Evolutionary conservation across 148 eudicot genomes (phyloP).

Genomic region (Nyssa sinensis): DNA sequence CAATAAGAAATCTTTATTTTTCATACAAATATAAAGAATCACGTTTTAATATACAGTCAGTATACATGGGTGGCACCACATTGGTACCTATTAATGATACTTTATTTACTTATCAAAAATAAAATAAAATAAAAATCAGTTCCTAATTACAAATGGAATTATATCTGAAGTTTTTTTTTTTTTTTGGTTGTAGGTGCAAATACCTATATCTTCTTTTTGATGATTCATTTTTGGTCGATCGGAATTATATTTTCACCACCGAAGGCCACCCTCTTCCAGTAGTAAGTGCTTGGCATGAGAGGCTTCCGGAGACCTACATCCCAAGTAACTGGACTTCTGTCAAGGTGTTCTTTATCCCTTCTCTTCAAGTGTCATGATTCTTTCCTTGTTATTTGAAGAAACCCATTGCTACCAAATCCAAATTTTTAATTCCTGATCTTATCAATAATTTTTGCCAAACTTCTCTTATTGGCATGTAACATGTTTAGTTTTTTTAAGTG

Average conservation of each 20-base stretch:
- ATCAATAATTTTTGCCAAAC: not conserved
- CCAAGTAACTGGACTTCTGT: constrained; percentile 57
- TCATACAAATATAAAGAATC: not conserved
- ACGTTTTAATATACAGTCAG: too few relatives aligned
- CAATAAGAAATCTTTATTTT: too few relatives aligned
- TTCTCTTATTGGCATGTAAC: too few relatives aligned
- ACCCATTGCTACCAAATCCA: not conserved
- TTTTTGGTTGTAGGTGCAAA: constrained; percentile 85
- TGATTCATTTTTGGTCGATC: constrained; percentile 71
- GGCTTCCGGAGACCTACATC: constrained; percentile 67
- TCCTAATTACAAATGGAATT: not conserved
- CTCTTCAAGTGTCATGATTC: not conserved
- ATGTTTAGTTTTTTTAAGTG: too few relatives aligned
- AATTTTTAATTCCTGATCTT: not conserved
- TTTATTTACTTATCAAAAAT: too few relatives aligned
- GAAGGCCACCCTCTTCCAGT: constrained; percentile 99
- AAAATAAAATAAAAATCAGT: too few relatives aligned
- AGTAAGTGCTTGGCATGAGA: constrained; percentile 81
- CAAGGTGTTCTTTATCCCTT: constrained; percentile 46
- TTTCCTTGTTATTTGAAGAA: not conserved
- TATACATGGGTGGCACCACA: too few relatives aligned
- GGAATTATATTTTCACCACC: constrained; percentile 86
- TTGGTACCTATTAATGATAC: too few relatives aligned
- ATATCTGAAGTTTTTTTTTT: not conserved
- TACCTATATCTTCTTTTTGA: constrained; percentile 90